A percentile compares a stretch with the other conserved stretches of the same genome.
These are phyloP conservation scores for Populus hybrid DNA, from an alignment of 441 rosid species.

Conservation along the genomic window DNA sequence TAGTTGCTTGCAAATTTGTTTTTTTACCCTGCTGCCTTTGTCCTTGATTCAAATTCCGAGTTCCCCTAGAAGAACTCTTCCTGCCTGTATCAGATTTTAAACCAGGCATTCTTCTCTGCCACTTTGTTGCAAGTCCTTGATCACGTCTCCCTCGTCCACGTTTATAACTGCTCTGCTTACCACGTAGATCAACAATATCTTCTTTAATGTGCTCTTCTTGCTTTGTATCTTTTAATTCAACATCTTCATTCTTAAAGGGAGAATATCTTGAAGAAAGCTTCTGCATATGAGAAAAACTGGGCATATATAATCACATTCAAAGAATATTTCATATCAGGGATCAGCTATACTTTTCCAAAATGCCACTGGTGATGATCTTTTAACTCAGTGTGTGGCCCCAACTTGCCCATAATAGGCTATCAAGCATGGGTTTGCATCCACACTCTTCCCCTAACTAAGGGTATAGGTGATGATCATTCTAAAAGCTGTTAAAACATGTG, in stretches of 20 bases:
- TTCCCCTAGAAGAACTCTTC: slow-evolving; percentile 33
- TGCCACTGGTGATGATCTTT: neutral
- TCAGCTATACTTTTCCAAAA: neutral
- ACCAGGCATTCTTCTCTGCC: slow-evolving; percentile 43
- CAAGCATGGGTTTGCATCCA: neutral
- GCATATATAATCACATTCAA: slow-evolving; percentile 2
- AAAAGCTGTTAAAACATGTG: too few relatives aligned
- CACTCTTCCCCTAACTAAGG: too few relatives aligned
- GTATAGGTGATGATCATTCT: neutral
- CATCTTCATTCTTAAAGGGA: slow-evolving; percentile 42
- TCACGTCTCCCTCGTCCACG: slow-evolving; percentile 63
- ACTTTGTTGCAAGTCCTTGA: slow-evolving; percentile 50
- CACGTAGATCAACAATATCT: slow-evolving; percentile 38
- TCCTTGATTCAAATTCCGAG: slow-evolving; percentile 29
- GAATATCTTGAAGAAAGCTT: slow-evolving; percentile 55
- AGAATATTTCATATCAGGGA: neutral
- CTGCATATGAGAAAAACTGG: slow-evolving; percentile 36
- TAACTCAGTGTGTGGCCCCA: neutral
- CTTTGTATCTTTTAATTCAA: slow-evolving; percentile 32
- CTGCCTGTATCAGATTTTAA: slow-evolving; percentile 35
- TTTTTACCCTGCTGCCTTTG: slow-evolving; percentile 30
- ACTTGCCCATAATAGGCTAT: neutral
- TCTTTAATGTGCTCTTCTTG: slow-evolving; percentile 30
- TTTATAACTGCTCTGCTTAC: slow-evolving; percentile 36
- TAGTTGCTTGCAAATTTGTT: slow-evolving; percentile 40